These are phyloP conservation scores for Colletotrichum truncatum DNA, from an alignment of 2,329 filamentous ascomycete species.

Conservation along the genomic window DNA sequence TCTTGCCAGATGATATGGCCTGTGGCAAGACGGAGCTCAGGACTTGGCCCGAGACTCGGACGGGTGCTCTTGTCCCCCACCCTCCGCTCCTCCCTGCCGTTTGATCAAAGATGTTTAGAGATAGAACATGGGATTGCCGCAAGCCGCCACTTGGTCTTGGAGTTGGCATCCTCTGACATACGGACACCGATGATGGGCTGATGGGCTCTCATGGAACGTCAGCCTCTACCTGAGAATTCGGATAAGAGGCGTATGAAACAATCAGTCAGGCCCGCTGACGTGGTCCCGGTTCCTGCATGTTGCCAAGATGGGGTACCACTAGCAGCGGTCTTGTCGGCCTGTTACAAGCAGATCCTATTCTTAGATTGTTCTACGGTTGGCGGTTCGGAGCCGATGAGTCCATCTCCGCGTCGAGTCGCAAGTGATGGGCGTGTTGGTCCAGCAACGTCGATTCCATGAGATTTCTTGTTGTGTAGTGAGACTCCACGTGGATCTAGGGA, in stretches of 20 bases:
- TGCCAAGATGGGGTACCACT: no score
- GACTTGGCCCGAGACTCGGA: constrained; percentile 5
- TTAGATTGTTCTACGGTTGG: no score
- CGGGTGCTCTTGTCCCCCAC: background rate
- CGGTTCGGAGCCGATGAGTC: no score
- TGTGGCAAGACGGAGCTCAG: background rate
- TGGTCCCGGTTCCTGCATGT: constrained; percentile 13
- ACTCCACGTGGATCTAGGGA: no score
- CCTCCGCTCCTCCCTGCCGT: background rate
- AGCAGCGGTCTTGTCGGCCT: background rate
- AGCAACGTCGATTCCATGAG: no score
- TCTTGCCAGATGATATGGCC: background rate
- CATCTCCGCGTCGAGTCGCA: no score
- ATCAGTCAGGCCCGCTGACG: constrained; percentile 1
- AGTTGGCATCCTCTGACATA: no score
- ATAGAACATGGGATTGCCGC: background rate
- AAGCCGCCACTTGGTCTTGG: background rate
- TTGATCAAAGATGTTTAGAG: constrained; percentile 1
- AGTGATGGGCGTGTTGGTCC: no score
- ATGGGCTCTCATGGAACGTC: no score
- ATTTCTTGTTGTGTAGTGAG: no score
- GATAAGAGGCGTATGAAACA: background rate
- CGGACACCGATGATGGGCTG: no score
- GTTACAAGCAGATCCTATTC: background rate
- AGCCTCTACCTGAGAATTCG: no score